Percentiles rank a stretch among this genome's conserved stretches.
These are phyloP conservation scores for Ceratocystis papillata DNA, from an alignment of 2,329 filamentous ascomycete species.

Conservation along the genomic window DNA sequence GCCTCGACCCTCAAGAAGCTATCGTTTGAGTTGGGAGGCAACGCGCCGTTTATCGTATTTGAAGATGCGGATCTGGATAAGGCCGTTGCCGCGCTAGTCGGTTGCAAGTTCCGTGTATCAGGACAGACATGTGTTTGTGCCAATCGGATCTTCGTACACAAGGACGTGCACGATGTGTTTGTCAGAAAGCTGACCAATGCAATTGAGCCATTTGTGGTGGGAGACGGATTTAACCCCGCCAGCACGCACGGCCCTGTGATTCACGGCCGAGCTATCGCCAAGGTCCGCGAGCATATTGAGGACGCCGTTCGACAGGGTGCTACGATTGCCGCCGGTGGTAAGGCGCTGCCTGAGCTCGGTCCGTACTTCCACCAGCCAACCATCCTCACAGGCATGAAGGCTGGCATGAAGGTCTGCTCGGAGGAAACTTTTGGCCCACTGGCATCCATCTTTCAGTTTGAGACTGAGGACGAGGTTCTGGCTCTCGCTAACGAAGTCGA, in stretches of 20 bases:
- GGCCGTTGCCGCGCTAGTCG: constrained; percentile 54
- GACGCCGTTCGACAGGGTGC: constrained; percentile 54
- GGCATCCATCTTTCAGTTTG: constrained; percentile 56
- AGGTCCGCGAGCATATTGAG: constrained; percentile 51
- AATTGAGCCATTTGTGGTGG: constrained; percentile 48
- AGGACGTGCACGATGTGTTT: constrained; percentile 49
- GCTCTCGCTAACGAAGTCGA: constrained; percentile 53
- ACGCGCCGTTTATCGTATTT: constrained; percentile 67
- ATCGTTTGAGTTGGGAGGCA: constrained; percentile 62
- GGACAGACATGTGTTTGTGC: constrained; percentile 62
- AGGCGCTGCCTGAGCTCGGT: constrained; percentile 48
- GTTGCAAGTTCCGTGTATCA: constrained; percentile 60
- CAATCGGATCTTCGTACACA: constrained; percentile 51
- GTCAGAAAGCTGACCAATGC: constrained; percentile 40
- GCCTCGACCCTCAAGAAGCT: constrained; percentile 61
- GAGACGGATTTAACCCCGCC: constrained; percentile 43
- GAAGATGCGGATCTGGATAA: constrained; percentile 60
- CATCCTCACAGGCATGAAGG: constrained; percentile 54
- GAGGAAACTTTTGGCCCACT: constrained; percentile 67
- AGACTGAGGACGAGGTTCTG: constrained; percentile 59
- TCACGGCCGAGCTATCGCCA: constrained; percentile 52
- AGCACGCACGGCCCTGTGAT: constrained; percentile 53
- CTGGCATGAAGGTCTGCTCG: constrained; percentile 53
- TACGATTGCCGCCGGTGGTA: constrained; percentile 48
- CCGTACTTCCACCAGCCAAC: constrained; percentile 60